A percentile compares a stretch with the other conserved stretches of the same genome.
Evolutionary conservation across 73 alveolate species (phyloP).

Genomic region (Tetrahymena malaccensis): DNA sequence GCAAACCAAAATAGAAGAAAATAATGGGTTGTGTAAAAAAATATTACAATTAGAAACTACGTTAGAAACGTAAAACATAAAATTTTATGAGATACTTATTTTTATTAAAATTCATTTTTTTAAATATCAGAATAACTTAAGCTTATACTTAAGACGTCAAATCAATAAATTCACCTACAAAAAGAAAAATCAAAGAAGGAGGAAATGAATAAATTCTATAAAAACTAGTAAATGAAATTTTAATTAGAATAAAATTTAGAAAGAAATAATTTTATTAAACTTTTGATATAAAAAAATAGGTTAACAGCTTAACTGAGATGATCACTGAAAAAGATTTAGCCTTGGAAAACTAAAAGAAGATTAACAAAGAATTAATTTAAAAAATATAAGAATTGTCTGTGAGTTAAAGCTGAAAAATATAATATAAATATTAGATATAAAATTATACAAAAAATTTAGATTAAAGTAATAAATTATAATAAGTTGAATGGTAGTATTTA

Average conservation of each 20-base stretch:
- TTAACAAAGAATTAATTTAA: constrained; percentile 13
- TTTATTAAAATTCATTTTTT: not conserved
- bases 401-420: not conserved
- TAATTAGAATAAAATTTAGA: not conserved
- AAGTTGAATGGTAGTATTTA: no score
- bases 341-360: constrained; percentile 18
- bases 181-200: not conserved
- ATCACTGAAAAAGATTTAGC: constrained; percentile 29
- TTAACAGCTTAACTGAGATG: constrained; percentile 22
- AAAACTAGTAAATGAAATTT: constrained; percentile 7
- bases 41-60: constrained; percentile 15
- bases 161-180: not conserved
- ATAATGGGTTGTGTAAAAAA: not conserved
- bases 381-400: not conserved
- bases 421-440: no score
- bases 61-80: not conserved
- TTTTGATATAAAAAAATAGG: not conserved
- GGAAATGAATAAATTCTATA: constrained; percentile 8
- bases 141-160: not conserved
- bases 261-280: not conserved
- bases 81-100: not conserved
- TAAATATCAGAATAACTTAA: not conserved
- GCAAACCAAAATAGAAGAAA: constrained; percentile 2
- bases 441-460: no score
- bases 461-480: no score